These are phyloP conservation scores for Karstenula rhodostoma DNA, from an alignment of 2,329 filamentous ascomycete genomes.

Conservation along the genomic window DNA sequence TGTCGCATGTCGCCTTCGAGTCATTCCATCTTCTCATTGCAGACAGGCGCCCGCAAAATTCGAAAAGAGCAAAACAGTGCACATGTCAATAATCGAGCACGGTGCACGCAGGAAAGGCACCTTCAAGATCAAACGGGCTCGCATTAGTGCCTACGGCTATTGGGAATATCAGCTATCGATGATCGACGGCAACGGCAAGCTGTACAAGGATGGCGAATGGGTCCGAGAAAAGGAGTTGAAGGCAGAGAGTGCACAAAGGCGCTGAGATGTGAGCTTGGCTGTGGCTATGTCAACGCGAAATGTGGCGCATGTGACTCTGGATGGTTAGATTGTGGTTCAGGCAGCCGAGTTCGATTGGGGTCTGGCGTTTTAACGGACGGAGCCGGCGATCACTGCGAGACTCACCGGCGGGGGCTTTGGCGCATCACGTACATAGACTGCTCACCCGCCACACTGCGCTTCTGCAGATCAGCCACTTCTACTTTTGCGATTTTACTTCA, in stretches of 20 bases:
- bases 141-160: constrained; percentile 24
- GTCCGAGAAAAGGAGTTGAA: constrained; percentile 39
- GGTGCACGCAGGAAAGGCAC: constrained; percentile 32
- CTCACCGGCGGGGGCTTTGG: constrained; percentile 18
- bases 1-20: constrained; percentile 9
- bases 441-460: constrained; percentile 33
- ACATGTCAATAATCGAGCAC: constrained; percentile 33
- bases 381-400: constrained; percentile 18
- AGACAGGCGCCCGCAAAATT: constrained; percentile 34
- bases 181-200: constrained; percentile 19
- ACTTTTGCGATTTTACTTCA: constrained; percentile 15
- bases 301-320: constrained; percentile 21
- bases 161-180: constrained; percentile 39
- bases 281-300: constrained; percentile 35
- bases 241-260: constrained; percentile 21
- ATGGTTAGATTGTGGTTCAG: constrained; percentile 15
- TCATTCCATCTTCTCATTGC: constrained; percentile 9
- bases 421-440: constrained; percentile 33
- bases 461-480: constrained; percentile 32
- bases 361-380: constrained; percentile 26
- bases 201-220: constrained; percentile 36
- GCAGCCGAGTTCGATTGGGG: constrained; percentile 28
- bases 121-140: constrained; percentile 28
- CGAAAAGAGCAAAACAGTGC: constrained; percentile 32
- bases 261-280: neutral